Evolutionary conservation across 352 stramenopile genomes (phyloP).

Genomic region (Globisporangium canariense): DNA sequence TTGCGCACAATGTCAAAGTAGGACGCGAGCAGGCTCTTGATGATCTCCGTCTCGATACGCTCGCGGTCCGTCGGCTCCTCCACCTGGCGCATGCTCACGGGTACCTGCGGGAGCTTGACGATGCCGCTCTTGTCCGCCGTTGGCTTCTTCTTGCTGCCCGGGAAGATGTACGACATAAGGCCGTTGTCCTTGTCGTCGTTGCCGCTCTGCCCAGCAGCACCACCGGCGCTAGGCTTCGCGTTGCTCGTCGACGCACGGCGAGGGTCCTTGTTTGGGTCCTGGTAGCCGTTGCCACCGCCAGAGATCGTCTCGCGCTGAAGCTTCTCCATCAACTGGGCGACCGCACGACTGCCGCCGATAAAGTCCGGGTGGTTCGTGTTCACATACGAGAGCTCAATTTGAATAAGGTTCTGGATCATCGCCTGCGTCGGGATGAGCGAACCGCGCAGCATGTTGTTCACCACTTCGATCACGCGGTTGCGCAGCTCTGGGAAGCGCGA

Average conservation of each 20-base stretch:
- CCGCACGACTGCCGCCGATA: constrained; percentile 94
- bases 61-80: constrained; percentile 95
- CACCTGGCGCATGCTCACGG: constrained; percentile 94
- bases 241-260: constrained; percentile 29
- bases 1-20: constrained; percentile 99
- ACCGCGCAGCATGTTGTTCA: constrained; percentile 85
- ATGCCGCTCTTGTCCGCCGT: constrained; percentile 52
- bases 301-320: constrained; percentile 84
- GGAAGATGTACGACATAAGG: constrained; percentile 76
- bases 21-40: constrained; percentile 95
- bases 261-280: constrained; percentile 46
- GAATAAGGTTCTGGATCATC: constrained; percentile 98
- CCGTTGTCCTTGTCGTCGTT: constrained; percentile 70
- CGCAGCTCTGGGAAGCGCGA: constrained; percentile 94
- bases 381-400: constrained; percentile 99
- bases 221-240: constrained; percentile 4
- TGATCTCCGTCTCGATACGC: constrained; percentile 97
- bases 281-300: constrained; percentile 37
- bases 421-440: constrained; percentile 75
- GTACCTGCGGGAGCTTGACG: constrained; percentile 95
- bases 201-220: constrained; percentile 19
- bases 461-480: constrained; percentile 95
- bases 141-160: constrained; percentile 45
- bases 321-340: constrained; percentile 95
- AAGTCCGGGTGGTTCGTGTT: constrained; percentile 99